Evolutionary conservation across 208 protist species (phyloP).

Genomic region (Naegleria fowleri): DNA sequence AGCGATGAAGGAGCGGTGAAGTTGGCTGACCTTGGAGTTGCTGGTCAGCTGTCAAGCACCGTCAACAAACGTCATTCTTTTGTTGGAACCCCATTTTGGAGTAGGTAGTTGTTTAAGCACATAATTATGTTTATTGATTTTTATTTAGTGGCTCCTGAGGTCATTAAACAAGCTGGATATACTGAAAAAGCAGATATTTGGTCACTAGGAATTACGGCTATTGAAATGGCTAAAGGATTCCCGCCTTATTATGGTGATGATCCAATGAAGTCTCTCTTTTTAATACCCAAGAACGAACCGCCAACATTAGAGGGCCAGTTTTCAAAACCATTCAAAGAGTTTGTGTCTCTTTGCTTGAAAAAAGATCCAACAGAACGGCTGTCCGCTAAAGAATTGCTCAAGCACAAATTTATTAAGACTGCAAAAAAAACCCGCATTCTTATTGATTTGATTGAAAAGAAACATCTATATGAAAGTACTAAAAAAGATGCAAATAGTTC

Average conservation of each 20-base stretch:
- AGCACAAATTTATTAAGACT: constrained; percentile 59
- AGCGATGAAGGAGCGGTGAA: constrained; percentile 58
- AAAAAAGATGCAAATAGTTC: neutral
- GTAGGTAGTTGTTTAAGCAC: constrained; percentile 48
- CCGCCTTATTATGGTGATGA: constrained; percentile 81
- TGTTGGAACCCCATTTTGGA: constrained; percentile 80
- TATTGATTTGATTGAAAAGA: constrained; percentile 57
- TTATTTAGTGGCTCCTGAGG: constrained; percentile 62
- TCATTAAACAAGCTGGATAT: constrained; percentile 55
- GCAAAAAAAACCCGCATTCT: constrained; percentile 49
- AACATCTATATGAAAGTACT: neutral
- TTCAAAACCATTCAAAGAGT: constrained; percentile 61
- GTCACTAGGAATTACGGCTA: constrained; percentile 87
- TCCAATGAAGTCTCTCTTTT: constrained; percentile 57
- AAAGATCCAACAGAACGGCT: constrained; percentile 60
- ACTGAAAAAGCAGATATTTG: constrained; percentile 85
- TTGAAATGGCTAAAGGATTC: constrained; percentile 87
- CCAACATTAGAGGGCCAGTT: constrained; percentile 52
- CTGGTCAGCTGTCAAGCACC: constrained; percentile 55
- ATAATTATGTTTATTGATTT: constrained; percentile 9
- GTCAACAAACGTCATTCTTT: constrained; percentile 72
- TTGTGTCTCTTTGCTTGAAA: constrained; percentile 60
- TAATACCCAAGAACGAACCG: constrained; percentile 47
- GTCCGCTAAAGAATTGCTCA: constrained; percentile 63
- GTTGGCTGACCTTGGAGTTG: constrained; percentile 84